These are phyloP conservation scores for Stylonectria norvegica DNA, from an alignment of 2,329 filamentous ascomycete species.

Conservation along the genomic window DNA sequence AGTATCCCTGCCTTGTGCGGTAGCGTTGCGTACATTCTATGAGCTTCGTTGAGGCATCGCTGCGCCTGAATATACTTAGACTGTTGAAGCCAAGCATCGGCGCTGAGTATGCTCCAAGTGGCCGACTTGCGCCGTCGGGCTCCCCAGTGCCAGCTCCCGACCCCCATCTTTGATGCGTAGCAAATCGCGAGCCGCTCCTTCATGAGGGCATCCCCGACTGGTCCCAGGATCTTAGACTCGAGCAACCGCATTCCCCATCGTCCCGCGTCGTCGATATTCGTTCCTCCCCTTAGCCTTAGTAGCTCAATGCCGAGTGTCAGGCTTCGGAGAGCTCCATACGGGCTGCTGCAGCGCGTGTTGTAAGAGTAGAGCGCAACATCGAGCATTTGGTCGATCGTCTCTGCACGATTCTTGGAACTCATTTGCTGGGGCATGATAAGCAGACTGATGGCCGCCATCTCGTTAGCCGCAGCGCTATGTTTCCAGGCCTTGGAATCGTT, in stretches of 20 bases:
- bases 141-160: slow-evolving; percentile 66
- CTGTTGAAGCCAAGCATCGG: slow-evolving; percentile 78
- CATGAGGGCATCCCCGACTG: slow-evolving; percentile 75
- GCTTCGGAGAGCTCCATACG: slow-evolving; percentile 77
- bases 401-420: slow-evolving; percentile 71
- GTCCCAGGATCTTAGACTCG: slow-evolving; percentile 71
- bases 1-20: slow-evolving; percentile 49
- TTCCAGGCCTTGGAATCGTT: slow-evolving; percentile 96
- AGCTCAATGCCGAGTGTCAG: slow-evolving; percentile 77
- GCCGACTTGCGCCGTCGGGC: slow-evolving; percentile 78
- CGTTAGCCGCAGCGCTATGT: slow-evolving; percentile 88
- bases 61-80: slow-evolving; percentile 76
- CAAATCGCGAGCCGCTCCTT: slow-evolving; percentile 83
- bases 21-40: slow-evolving; percentile 50
- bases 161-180: slow-evolving; percentile 70
- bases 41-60: slow-evolving; percentile 69
- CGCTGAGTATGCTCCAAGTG: slow-evolving; percentile 80
- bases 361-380: slow-evolving; percentile 93
- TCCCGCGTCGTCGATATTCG: slow-evolving; percentile 80
- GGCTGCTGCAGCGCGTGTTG: slow-evolving; percentile 73
- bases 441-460: slow-evolving; percentile 87
- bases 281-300: slow-evolving; percentile 73
- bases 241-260: slow-evolving; percentile 79
- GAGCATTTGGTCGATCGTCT: slow-evolving; percentile 81
- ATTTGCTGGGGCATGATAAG: slow-evolving; percentile 72